These are phyloP conservation scores for Skeletonema grethae DNA, from an alignment of 108 stramenopile species.

Conservation along the genomic window DNA sequence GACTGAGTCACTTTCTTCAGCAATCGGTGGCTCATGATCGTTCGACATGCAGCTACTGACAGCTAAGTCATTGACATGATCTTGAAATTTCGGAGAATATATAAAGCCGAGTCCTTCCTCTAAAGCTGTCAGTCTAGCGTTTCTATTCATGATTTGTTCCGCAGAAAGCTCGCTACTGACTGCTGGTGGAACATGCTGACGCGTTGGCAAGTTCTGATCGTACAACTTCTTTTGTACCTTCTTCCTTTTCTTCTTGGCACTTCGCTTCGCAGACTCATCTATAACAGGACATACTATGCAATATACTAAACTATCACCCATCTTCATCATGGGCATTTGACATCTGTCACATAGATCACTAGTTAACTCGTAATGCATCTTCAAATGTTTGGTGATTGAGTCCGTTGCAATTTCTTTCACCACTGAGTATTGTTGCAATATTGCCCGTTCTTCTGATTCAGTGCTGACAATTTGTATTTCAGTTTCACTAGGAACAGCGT, in stretches of 20 bases:
- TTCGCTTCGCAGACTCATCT: slow-evolving; percentile 23
- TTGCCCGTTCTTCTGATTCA: slow-evolving; percentile 40
- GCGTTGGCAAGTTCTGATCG: not conserved
- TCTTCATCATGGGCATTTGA: slow-evolving; percentile 43
- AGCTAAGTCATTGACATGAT: not conserved
- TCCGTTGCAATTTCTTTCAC: slow-evolving; percentile 40
- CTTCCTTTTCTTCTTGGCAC: slow-evolving; percentile 34
- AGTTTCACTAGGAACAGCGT: not conserved
- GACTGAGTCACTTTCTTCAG: not conserved
- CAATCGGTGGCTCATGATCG: not conserved
- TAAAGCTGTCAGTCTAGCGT: not conserved
- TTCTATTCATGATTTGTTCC: not conserved
- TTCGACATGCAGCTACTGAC: not conserved
- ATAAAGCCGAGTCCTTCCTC: slow-evolving; percentile 5
- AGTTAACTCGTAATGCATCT: slow-evolving; percentile 29
- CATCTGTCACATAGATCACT: slow-evolving; percentile 32
- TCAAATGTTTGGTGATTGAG: slow-evolving; percentile 40
- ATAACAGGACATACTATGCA: slow-evolving; percentile 46
- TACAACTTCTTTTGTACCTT: not conserved
- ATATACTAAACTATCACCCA: not conserved
- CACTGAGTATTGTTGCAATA: slow-evolving; percentile 35
- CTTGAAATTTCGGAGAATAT: not conserved
- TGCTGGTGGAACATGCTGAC: not conserved
- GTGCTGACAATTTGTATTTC: slow-evolving; percentile 16
- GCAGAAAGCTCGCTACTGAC: not conserved